Percentiles rank a stretch among this genome's conserved stretches.
Conservation (phyloP, 208 protist genomes). For the Trichomonas tenax region DNA sequence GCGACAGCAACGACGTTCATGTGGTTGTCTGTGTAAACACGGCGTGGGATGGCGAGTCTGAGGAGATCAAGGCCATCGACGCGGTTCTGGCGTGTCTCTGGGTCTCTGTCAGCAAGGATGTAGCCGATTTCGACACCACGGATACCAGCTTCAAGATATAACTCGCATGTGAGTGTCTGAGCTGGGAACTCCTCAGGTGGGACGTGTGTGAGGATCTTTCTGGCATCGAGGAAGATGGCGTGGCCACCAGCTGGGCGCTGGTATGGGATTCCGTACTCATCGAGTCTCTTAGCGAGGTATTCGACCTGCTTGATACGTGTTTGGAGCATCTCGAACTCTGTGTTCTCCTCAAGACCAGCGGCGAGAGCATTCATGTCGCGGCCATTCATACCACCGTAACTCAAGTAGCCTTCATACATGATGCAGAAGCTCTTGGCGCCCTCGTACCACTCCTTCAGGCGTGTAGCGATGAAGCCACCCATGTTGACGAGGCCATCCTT, state of each 20-base stretch:
- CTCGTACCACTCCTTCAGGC: background rate
- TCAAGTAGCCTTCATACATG: background rate
- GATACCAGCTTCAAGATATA: constrained; percentile 22
- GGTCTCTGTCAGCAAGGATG: constrained; percentile 10
- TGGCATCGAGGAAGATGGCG: constrained; percentile 22
- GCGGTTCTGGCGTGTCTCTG: background rate
- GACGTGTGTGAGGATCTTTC: constrained; percentile 25
- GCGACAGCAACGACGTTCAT: constrained; percentile 17
- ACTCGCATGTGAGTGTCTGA: background rate
- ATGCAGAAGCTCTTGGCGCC: background rate
- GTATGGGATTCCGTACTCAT: constrained; percentile 25
- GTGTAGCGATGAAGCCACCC: constrained; percentile 21
- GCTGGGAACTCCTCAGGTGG: constrained; percentile 21
- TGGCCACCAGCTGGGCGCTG: constrained; percentile 12
- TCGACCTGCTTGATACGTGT: constrained; percentile 21
- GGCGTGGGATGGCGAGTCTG: constrained; percentile 19
- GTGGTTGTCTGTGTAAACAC: constrained; percentile 27
- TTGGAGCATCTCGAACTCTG: constrained; percentile 3
- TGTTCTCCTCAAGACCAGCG: background rate
- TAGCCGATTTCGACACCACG: constrained; percentile 19
- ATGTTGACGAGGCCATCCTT: constrained; percentile 26
- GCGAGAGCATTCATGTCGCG: constrained; percentile 24
- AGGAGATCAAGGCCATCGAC: constrained; percentile 23
- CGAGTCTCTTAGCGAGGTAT: background rate
- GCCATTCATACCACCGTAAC: constrained; percentile 22